Base-by-base conservation (phyloP, 371 early-diverging fungal species). In the Mucor circinelloides region DNA sequence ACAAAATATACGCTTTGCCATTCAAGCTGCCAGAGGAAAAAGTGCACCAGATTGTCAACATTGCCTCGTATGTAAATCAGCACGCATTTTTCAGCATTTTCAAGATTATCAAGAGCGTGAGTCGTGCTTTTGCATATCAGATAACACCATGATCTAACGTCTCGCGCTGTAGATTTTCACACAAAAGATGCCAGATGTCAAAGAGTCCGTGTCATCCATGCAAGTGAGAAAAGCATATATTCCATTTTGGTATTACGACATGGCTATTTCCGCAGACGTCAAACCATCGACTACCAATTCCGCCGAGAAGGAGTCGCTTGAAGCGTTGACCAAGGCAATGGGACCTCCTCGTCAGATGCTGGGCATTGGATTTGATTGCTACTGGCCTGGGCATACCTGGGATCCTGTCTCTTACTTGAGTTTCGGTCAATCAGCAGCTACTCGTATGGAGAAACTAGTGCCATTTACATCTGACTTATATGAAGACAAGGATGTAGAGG, bases 201-300 rank as follows among this genome's bases (percentile, higher is more conserved):
- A 64, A n/a, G 71, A 72, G 38, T 58, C 67, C 17, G 68, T 72
- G 12, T 44, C 68, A 36, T 62, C 67, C 21, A 64, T 68, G 63
- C 65, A 72, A 58, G 63, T 71, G 0, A 70, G 78, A 19, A 71
- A 71, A 40, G 78, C 71, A 1, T 78, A 78, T 19, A 8, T 78
- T 9, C 78, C 78, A 0, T 62, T 74, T 36, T 78, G 78, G 78
- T 70, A 72, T 54, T 74, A 75, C 42, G 78, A 78, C 44, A 68
- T 72, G 42, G 78, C 75, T 7, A 48, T 72, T 21, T 64, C 73
- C 0, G 74, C 69, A 8, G 68, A 66, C 15, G 58, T 68, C 10
- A 70, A 38, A 32, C 61, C 63, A n/a, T 55, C 42, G 10, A 57
- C 50, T 7, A 40, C 28, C 9, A 50, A 71, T 23, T 25, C 50